Conservation (phyloP, 2,329 filamentous ascomycete species). For the Aspergillus phoenicis region DNA sequence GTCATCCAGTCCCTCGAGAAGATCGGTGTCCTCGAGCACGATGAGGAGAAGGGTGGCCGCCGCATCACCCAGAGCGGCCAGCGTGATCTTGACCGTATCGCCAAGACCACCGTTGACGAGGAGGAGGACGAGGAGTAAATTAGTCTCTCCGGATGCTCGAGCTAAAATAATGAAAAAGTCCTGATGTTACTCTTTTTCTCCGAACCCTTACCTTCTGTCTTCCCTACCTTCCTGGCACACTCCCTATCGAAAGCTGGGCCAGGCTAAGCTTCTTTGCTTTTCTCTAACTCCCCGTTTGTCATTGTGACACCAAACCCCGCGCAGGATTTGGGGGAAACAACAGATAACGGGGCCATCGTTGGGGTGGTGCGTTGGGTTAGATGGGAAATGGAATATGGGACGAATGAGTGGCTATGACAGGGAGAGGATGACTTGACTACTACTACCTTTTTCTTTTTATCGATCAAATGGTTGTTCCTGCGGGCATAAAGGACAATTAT, state of each 20-base stretch:
- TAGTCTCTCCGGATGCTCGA: constrained; percentile 24
- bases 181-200: constrained; percentile 23
- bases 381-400: constrained; percentile 4
- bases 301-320: too few species aligned
- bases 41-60: constrained; percentile 98
- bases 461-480: constrained; percentile 11
- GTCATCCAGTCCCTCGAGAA: constrained; percentile 97
- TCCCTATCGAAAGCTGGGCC: background rate
- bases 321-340: too few species aligned
- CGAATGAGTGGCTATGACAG: constrained; percentile 14
- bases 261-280: background rate
- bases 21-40: constrained; percentile 96
- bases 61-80: constrained; percentile 97
- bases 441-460: constrained; percentile 29
- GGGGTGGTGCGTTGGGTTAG: background rate
- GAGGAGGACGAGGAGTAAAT: constrained; percentile 49
- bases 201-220: constrained; percentile 1
- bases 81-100: constrained; percentile 97
- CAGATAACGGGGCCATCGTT: too few species aligned
- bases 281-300: background rate
- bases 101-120: constrained; percentile 66
- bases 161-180: constrained; percentile 32
- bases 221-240: constrained; percentile 6
- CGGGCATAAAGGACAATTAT: constrained; percentile 1
- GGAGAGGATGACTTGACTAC: constrained; percentile 22